Conservation (phyloP, 1,284 basidiomycete species). For the Phylloboletellus chloephorus region DNA sequence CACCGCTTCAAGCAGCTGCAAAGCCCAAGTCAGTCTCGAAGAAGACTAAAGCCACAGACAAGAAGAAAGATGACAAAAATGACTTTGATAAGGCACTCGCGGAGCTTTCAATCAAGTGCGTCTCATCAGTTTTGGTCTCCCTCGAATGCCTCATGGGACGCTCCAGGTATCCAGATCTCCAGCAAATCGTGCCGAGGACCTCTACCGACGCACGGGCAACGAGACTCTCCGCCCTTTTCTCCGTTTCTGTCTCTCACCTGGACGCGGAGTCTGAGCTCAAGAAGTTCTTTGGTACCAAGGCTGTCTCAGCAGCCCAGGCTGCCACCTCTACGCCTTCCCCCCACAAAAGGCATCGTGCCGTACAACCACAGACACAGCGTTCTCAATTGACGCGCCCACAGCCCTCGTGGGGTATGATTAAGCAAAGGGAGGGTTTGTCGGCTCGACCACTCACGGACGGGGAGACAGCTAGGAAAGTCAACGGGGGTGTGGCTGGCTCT, state of each 20-base stretch:
- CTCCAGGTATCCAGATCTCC: constrained; percentile 51
- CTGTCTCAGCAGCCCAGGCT: constrained; percentile 58
- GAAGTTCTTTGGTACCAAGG: constrained; percentile 87
- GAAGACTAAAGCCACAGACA: constrained; percentile 56
- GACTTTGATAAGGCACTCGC: constrained; percentile 80
- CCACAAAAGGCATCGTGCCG: constrained; percentile 28
- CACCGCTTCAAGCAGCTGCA: constrained; percentile 7
- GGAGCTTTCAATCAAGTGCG: constrained; percentile 73
- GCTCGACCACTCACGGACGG: constrained; percentile 52
- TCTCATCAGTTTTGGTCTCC: constrained; percentile 6
- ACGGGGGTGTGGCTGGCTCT: constrained; percentile 38
- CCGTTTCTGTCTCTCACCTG: constrained; percentile 72
- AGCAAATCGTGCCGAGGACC: constrained; percentile 31
- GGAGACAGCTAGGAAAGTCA: constrained; percentile 46
- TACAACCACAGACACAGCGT: constrained; percentile 35
- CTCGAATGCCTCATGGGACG: constrained; percentile 6
- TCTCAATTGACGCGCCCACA: constrained; percentile 63
- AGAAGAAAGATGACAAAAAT: constrained; percentile 61
- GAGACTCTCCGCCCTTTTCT: constrained; percentile 55
- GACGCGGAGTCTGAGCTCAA: constrained; percentile 86
- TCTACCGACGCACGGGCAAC: constrained; percentile 10
- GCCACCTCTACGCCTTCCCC: constrained; percentile 28
- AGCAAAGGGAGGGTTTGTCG: constrained; percentile 64
- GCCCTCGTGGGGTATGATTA: constrained; percentile 56
- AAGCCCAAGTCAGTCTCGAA: constrained; percentile 37